These are phyloP conservation scores for Lyophyllum atratum DNA, from an alignment of 768 basidiomycete species.

Conservation along the genomic window DNA sequence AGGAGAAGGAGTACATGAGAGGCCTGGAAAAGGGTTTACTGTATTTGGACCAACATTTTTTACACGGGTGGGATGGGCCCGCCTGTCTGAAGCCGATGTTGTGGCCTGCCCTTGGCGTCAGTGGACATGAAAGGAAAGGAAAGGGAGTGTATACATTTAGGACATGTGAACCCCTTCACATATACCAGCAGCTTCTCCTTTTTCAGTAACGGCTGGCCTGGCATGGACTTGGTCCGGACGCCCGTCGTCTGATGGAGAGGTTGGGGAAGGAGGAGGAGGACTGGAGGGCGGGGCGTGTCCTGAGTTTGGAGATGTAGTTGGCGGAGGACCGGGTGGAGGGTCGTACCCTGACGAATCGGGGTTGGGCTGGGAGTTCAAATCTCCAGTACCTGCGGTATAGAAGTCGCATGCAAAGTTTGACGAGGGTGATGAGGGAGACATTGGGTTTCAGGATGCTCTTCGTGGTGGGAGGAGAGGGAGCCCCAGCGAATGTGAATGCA, in stretches of 20 bases:
- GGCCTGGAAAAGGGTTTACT: slow-evolving; percentile 62
- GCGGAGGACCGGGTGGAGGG: not conserved
- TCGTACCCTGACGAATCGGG: slow-evolving; percentile 20
- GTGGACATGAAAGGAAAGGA: not conserved
- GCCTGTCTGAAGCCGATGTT: slow-evolving; percentile 75
- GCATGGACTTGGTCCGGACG: slow-evolving; percentile 63
- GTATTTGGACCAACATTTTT: slow-evolving; percentile 75
- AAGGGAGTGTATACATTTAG: slow-evolving; percentile 55
- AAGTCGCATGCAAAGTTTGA: slow-evolving; percentile 68
- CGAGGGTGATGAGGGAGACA: slow-evolving; percentile 1
- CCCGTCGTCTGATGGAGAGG: slow-evolving; percentile 20
- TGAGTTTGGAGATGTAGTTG: too few relatives aligned
- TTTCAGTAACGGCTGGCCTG: slow-evolving; percentile 68
- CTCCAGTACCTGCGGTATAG: slow-evolving; percentile 47
- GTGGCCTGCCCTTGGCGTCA: slow-evolving; percentile 45
- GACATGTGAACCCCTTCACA: slow-evolving; percentile 58
- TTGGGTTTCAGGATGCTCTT: slow-evolving; percentile 19
- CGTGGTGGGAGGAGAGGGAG: slow-evolving; percentile 20
- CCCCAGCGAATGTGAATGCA: not conserved
- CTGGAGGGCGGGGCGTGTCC: too few relatives aligned
- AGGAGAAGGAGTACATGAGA: slow-evolving; percentile 49
- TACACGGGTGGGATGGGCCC: slow-evolving; percentile 69
- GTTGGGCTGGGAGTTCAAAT: not conserved
- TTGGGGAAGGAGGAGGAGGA: too few relatives aligned
- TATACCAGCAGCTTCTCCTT: slow-evolving; percentile 70